These are phyloP conservation scores for Phoma sp. DNA, from an alignment of 2,329 filamentous ascomycete species.

Conservation along the genomic window DNA sequence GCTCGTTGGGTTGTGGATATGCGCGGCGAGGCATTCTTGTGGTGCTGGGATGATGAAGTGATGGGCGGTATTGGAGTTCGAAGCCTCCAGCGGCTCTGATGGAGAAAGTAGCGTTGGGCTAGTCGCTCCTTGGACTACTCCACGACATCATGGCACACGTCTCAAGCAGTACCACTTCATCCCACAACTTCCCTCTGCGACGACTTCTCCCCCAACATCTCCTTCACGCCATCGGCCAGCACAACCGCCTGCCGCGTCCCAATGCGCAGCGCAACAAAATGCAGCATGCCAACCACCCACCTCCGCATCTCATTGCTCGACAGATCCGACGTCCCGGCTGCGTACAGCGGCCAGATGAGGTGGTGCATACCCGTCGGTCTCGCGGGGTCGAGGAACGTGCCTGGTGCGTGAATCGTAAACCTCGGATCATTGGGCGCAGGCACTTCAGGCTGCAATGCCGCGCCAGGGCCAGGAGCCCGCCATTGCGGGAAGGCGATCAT, in stretches of 20 bases:
- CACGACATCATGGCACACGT: no score
- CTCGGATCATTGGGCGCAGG: background rate
- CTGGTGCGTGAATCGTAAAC: conserved; percentile 26
- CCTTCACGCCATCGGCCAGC: conserved; percentile 8
- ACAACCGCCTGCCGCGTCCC: conserved; percentile 33
- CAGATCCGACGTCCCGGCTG: conserved; percentile 21
- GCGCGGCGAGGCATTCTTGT: no score
- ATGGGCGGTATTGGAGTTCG: no score
- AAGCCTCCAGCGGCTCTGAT: no score
- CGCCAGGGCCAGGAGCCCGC: background rate
- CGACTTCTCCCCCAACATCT: background rate
- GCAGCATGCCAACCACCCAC: conserved; percentile 32
- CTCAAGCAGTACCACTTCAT: background rate
- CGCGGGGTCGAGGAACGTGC: conserved; percentile 30
- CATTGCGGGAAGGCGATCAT: conserved; percentile 34
- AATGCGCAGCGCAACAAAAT: conserved; percentile 31
- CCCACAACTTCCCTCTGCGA: background rate
- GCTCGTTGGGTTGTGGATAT: no score
- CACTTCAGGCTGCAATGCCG: background rate
- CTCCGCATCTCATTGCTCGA: conserved; percentile 23
- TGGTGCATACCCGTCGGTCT: conserved; percentile 33
- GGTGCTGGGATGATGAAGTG: no score
- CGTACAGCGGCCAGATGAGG: conserved; percentile 38
- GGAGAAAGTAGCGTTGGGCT: no score
- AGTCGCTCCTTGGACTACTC: no score